Base-by-base conservation (phyloP, 1,284 basidiomycete genomes). In the Rhodotorula sp. region DNA sequence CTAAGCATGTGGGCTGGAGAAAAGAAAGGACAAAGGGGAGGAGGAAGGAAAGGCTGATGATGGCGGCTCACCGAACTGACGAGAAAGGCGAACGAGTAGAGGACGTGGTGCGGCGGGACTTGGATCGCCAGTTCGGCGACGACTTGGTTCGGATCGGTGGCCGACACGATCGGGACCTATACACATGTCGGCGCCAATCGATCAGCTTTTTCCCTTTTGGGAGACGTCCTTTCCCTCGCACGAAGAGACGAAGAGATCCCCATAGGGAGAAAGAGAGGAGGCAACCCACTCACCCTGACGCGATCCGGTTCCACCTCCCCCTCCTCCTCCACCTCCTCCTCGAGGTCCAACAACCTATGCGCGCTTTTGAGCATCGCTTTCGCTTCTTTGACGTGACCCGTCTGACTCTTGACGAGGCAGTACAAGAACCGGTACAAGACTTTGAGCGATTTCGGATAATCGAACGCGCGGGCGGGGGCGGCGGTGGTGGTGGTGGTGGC, bases 41-140 rank as follows among this genome's bases (percentile, higher is more conserved):
- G 21, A 21, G 5, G 21, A 38, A 28, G 28, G 28, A 45, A 7
- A 12, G 31, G 14, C n/a, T 21, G 48, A 2, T 3, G 28, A 15
- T 16, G 16, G 3, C 8, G 15, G 67, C 69, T 50, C 45, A 73
- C 72, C 12, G 68, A 67, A 50, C 67, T 69, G 12, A 66, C 69
- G 47, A 74, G 59, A 31, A 69, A 74, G 2, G 72, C 70, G n/a
- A 71, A 74, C 23, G 48, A 63, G 69, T 74, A 74, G 3, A 74
- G 61, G 5, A 52, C 18, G 15, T 66, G 50, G n/a, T 71, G 65
- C 16, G 69, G 3, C 23, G 69, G 62, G 31, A 71, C 38, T 21
- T 49, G 14, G 48, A 70, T 65, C 16, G 18, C 26, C 28, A 69
- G 18, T 4, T 62, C n/a, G 38, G 38, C 38, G 38, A 43, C 38